phyloP scores from a whole-genome alignment of 2,329 filamentous ascomycete genomes.

The Alternaria incomplexa region DNA sequence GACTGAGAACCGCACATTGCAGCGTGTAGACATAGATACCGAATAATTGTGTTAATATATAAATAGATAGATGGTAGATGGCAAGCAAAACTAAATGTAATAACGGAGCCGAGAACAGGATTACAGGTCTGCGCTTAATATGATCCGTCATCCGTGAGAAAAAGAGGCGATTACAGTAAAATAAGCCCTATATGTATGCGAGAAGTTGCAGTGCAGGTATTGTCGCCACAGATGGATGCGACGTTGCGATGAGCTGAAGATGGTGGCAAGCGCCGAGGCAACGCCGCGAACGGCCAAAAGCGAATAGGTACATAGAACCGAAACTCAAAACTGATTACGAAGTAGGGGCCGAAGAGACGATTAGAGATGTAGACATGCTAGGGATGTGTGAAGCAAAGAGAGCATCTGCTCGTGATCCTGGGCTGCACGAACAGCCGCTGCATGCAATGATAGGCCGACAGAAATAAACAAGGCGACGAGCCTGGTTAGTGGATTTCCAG shows the following conservation, averaged over 20 bases:
- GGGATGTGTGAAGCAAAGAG: not conserved
- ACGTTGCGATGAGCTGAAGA: not conserved
- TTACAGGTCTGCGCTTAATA: not conserved
- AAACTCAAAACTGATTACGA: not conserved
- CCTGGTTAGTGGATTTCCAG: conserved; percentile 46
- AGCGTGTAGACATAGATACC: not conserved
- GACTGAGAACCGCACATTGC: not conserved
- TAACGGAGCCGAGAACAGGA: not conserved
- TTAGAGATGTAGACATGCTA: not conserved
- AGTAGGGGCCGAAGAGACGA: not conserved
- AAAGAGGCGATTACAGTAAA: not conserved
- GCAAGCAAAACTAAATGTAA: not conserved
- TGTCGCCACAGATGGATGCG: not conserved
- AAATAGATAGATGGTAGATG: not conserved
- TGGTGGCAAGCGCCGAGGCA: not conserved
- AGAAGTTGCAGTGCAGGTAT: not conserved
- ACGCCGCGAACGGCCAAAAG: not conserved
- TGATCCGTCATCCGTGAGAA: conserved; percentile 18
- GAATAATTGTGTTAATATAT: not conserved
- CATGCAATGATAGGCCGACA: not conserved
- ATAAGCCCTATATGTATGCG: not conserved
- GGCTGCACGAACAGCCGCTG: not conserved
- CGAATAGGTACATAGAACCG: conserved; percentile 8
- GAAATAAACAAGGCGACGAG: not conserved
- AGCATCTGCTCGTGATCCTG: not conserved